These are phyloP conservation scores for Suillus subalutaceus DNA, from an alignment of 768 basidiomycete species.

Conservation along the genomic window DNA sequence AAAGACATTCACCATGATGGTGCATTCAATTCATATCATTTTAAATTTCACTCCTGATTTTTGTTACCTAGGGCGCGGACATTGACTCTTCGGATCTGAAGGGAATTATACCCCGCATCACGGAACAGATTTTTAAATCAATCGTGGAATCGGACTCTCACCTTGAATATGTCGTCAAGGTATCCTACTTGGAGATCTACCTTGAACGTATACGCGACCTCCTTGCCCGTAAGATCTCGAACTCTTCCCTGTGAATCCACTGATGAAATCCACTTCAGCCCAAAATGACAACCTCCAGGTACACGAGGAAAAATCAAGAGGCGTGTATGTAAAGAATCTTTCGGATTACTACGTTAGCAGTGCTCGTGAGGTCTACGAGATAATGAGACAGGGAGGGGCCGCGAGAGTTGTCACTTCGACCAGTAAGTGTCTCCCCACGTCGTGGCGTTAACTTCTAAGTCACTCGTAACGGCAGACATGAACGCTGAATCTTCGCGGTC, in stretches of 20 bases:
- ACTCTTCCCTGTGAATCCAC: neutral
- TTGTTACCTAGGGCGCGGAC: conserved; percentile 77
- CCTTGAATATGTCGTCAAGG: conserved; percentile 98
- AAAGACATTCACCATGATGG: conserved; percentile 99
- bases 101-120: conserved; percentile 97
- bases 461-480: conserved; percentile 70
- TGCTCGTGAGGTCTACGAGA: conserved; percentile 95
- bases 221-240: conserved; percentile 76
- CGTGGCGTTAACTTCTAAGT: conserved; percentile 11
- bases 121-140: conserved; percentile 98
- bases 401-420: conserved; percentile 93
- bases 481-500: conserved; percentile 99
- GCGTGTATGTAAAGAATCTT: conserved; percentile 96
- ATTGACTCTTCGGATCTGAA: conserved; percentile 93
- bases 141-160: conserved; percentile 95
- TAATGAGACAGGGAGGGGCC: conserved; percentile 95
- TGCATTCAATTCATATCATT: conserved; percentile 31
- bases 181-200: conserved; percentile 99
- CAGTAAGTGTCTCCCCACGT: conserved; percentile 57
- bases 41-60: conserved; percentile 14
- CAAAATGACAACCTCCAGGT: conserved; percentile 98
- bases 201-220: conserved; percentile 95
- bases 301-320: conserved; percentile 96
- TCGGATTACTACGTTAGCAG: conserved; percentile 98
- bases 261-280: conserved; percentile 45